phyloP scores from a whole-genome alignment of 192 early-diverging fungal genomes.

The Coemansia sp. region DNA sequence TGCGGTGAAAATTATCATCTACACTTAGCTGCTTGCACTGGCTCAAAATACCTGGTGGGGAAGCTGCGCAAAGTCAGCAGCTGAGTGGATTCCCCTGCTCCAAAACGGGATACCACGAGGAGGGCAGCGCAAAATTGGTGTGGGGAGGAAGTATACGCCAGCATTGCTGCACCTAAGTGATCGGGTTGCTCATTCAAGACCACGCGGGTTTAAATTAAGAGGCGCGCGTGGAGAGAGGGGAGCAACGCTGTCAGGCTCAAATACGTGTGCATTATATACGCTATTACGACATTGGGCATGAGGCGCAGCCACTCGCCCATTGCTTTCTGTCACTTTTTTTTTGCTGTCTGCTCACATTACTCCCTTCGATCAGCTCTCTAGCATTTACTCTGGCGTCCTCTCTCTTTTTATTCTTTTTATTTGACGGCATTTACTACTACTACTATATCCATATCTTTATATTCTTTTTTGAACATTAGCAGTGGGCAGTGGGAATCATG shows the following conservation, averaged over 20 bases:
- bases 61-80: neutral
- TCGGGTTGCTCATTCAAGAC: neutral
- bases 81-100: neutral
- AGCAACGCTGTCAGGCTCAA: neutral
- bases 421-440: neutral
- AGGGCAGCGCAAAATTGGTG: neutral
- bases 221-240: neutral
- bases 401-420: neutral
- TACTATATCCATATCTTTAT: neutral
- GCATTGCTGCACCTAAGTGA: neutral
- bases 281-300: neutral
- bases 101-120: no score
- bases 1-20: neutral
- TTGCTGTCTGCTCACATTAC: no score
- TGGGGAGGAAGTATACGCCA: neutral
- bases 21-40: neutral
- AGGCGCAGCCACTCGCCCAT: neutral
- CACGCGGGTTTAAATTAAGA: neutral
- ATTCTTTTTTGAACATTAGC: neutral
- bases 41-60: neutral
- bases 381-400: neutral
- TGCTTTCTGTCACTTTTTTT: no score
- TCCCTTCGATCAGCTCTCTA: no score
- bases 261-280: neutral
- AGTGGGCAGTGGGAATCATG: constrained; percentile 17